A percentile compares a stretch with the other conserved stretches of the same genome.
Evolutionary conservation across 371 early-diverging fungal genomes (phyloP).

Genomic region (Mortierella sp.): DNA sequence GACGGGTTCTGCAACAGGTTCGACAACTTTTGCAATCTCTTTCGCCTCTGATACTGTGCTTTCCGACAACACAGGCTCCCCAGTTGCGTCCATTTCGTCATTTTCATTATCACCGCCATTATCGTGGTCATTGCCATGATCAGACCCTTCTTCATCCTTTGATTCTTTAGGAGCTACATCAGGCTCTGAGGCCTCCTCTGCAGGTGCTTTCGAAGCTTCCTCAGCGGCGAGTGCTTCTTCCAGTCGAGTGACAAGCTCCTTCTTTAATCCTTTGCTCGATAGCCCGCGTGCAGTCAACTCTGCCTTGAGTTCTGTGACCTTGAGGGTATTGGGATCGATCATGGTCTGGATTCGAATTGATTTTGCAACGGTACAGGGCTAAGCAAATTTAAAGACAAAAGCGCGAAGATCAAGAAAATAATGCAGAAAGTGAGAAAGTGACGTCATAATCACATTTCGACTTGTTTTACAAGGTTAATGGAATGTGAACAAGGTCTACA

Average conservation of each 20-base stretch:
- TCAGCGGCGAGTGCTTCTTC: constrained; percentile 65
- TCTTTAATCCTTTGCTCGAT: constrained; percentile 78
- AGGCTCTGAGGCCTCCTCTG: constrained; percentile 23
- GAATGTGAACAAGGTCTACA: background rate
- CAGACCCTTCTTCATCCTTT: constrained; percentile 14
- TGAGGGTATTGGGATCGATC: constrained; percentile 57
- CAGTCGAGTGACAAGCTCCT: constrained; percentile 76
- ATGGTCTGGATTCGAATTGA: constrained; percentile 5
- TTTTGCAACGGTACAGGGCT: background rate
- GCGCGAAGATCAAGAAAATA: background rate
- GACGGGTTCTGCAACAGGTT: constrained; percentile 30
- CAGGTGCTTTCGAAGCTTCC: constrained; percentile 13
- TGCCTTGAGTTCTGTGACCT: constrained; percentile 77
- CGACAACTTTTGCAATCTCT: constrained; percentile 24
- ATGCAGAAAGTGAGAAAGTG: constrained; percentile 2
- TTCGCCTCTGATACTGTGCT: constrained; percentile 21
- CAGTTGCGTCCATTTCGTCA: constrained; percentile 19
- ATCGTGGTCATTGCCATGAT: constrained; percentile 4
- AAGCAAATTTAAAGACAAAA: background rate
- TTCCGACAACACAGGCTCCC: background rate
- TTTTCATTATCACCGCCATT: constrained; percentile 1
- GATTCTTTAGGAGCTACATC: constrained; percentile 39
- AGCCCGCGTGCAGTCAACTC: constrained; percentile 72
- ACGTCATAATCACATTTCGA: constrained; percentile 7
- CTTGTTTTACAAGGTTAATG: background rate